Evolutionary conservation across 83 land plant genomes (phyloP).

Genomic region (Picea abies): DNA sequence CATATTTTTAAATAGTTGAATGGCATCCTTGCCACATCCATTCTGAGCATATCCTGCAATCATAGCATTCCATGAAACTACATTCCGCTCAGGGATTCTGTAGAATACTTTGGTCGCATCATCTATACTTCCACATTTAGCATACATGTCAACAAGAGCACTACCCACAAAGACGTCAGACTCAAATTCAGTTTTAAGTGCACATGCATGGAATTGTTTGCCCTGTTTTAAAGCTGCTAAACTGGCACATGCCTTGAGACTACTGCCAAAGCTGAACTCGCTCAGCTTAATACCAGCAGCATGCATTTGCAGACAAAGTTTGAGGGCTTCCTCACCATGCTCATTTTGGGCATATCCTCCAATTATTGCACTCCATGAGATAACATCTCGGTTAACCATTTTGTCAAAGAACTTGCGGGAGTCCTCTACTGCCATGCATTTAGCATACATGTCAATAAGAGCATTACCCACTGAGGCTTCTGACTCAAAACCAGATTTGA

Average conservation of each 20-base stretch:
- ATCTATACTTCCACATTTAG: neutral
- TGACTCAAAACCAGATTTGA: neutral
- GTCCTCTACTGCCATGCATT: neutral
- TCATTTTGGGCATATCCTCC: slow-evolving; percentile 27
- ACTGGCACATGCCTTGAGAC: slow-evolving; percentile 24
- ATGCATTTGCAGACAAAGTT: slow-evolving; percentile 15
- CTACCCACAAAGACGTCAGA: slow-evolving; percentile 10
- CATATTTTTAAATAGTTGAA: neutral
- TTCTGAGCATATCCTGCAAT: slow-evolving; percentile 1
- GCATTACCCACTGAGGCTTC: neutral
- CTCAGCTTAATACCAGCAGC: slow-evolving; percentile 13
- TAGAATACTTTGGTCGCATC: neutral
- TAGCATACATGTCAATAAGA: neutral
- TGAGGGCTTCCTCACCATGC: slow-evolving; percentile 14
- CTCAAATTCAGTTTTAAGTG: neutral
- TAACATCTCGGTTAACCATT: slow-evolving; percentile 13
- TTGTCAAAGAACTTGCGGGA: slow-evolving; percentile 20
- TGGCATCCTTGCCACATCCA: neutral
- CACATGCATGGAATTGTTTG: neutral
- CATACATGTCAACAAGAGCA: neutral
- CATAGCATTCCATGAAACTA: neutral
- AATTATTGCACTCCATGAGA: slow-evolving; percentile 23
- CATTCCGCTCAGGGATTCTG: neutral
- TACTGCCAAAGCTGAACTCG: slow-evolving; percentile 11
- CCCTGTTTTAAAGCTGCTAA: slow-evolving; percentile 5